Percentiles rank a stretch among this genome's conserved stretches.
Conservation (phyloP, 2,329 filamentous ascomycete genomes). For the Cladosporium phlei region DNA sequence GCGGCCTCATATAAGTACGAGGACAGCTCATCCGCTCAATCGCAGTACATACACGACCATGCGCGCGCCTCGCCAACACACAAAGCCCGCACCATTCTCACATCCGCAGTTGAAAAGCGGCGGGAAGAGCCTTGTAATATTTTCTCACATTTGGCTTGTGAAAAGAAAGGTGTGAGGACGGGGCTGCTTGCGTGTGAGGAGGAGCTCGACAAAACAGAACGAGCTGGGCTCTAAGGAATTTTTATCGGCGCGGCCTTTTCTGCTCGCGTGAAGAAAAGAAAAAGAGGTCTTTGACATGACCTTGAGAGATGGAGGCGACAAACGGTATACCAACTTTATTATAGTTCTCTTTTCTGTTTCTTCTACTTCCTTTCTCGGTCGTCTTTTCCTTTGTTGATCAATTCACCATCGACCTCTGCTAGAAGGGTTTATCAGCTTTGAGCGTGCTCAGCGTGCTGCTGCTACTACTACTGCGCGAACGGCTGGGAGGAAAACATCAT, state of each 20-base stretch:
- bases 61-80: neutral
- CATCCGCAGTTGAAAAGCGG: neutral
- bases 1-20: constrained; percentile 75
- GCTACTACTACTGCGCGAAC: too few relatives aligned
- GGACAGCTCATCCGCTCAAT: neutral
- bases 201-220: constrained; percentile 13
- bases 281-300: neutral
- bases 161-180: neutral
- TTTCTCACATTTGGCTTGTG: constrained; percentile 7
- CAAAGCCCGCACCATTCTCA: neutral
- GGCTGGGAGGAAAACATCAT: too few relatives aligned
- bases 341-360: neutral
- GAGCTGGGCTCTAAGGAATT: constrained; percentile 11
- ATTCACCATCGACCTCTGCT: too few relatives aligned
- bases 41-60: neutral
- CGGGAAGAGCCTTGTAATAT: constrained; percentile 10
- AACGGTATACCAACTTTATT: constrained; percentile 8
- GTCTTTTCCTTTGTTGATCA: neutral
- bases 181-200: neutral
- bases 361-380: neutral
- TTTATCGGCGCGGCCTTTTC: constrained; percentile 2
- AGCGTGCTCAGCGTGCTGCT: too few relatives aligned
- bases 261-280: neutral
- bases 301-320: neutral
- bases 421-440: neutral